Conservation (phyloP, 257 asterid species). For the Solanum rostratum region DNA sequence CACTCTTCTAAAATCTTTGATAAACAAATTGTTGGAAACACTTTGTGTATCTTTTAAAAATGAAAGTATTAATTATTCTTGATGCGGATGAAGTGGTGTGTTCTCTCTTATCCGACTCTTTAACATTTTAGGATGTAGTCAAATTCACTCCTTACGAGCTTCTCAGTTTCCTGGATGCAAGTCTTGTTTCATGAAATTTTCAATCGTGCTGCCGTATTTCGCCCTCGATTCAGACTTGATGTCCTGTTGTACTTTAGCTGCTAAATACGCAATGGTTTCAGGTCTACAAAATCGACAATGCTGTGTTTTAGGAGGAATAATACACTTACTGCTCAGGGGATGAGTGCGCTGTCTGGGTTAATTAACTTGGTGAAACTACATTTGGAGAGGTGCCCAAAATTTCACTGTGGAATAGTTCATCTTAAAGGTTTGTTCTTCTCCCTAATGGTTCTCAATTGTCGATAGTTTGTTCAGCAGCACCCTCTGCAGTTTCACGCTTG, state of each 20-base stretch:
- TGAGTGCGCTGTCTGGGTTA: slow-evolving; percentile 54
- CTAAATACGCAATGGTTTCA: slow-evolving; percentile 13
- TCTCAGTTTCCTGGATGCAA: no score
- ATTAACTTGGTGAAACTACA: slow-evolving; percentile 69
- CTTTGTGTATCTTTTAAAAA: not conserved
- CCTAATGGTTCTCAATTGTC: not conserved
- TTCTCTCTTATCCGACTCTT: not conserved
- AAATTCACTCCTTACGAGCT: no score
- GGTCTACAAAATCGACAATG: slow-evolving; percentile 61
- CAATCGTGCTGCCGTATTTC: not conserved
- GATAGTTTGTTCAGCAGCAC: not conserved
- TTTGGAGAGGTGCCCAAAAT: slow-evolving; percentile 87
- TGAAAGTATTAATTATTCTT: not conserved
- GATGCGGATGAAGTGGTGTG: not conserved
- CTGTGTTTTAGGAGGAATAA: slow-evolving; percentile 71
- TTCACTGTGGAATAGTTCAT: slow-evolving; percentile 80
- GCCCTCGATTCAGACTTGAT: not conserved
- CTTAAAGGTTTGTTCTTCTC: slow-evolving; percentile 44
- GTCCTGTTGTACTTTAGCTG: not conserved
- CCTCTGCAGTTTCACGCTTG: not conserved
- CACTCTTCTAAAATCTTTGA: not conserved
- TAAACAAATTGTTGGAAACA: not conserved
- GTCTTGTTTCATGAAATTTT: not conserved
- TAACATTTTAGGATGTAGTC: not conserved
- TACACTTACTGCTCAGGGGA: slow-evolving; percentile 66